A percentile compares a stretch with the other conserved stretches of the same genome.
Conservation (phyloP, 768 basidiomycete genomes). For the Cystofilobasidium ferigula region DNA sequence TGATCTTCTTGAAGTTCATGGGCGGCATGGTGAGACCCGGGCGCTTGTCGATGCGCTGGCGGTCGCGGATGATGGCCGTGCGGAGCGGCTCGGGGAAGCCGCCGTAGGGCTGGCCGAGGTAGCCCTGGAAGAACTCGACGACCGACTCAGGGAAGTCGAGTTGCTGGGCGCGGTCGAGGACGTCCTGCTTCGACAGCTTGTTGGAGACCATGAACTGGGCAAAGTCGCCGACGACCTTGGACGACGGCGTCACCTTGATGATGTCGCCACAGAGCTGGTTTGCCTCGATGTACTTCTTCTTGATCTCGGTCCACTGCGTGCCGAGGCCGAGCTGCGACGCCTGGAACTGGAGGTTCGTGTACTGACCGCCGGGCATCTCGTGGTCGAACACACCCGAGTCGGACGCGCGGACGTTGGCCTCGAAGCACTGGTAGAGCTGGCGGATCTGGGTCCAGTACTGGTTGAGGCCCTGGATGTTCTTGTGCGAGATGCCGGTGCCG, state of each 20-base stretch:
- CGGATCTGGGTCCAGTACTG: constrained; percentile 97
- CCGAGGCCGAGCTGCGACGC: constrained; percentile 92
- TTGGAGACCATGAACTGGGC: constrained; percentile 99
- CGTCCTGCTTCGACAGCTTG: constrained; percentile 72
- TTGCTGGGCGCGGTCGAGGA: constrained; percentile 69
- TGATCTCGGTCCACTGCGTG: constrained; percentile 91
- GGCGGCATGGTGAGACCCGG: constrained; percentile 81
- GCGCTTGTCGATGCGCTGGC: constrained; percentile 82
- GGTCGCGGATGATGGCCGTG: constrained; percentile 79
- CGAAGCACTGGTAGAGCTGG: constrained; percentile 88
- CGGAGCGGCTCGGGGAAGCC: constrained; percentile 98
- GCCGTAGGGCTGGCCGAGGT: constrained; percentile 93
- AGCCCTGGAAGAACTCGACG: constrained; percentile 57
- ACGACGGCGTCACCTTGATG: constrained; percentile 98
- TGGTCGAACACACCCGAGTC: constrained; percentile 98
- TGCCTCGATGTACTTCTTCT: constrained; percentile 96
- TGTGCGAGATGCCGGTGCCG: constrained; percentile 69
- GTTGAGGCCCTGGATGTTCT: constrained; percentile 94
- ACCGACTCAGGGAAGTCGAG: constrained; percentile 90
- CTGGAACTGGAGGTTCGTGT: constrained; percentile 66
- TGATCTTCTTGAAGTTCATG: constrained; percentile 91
- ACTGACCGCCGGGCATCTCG: constrained; percentile 81
- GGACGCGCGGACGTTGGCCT: constrained; percentile 91
- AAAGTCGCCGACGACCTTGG: constrained; percentile 97
- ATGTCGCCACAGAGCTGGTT: constrained; percentile 97